Base-by-base conservation (phyloP, 139 green algal genomes). In the Astrephomene gubernaculifera region DNA sequence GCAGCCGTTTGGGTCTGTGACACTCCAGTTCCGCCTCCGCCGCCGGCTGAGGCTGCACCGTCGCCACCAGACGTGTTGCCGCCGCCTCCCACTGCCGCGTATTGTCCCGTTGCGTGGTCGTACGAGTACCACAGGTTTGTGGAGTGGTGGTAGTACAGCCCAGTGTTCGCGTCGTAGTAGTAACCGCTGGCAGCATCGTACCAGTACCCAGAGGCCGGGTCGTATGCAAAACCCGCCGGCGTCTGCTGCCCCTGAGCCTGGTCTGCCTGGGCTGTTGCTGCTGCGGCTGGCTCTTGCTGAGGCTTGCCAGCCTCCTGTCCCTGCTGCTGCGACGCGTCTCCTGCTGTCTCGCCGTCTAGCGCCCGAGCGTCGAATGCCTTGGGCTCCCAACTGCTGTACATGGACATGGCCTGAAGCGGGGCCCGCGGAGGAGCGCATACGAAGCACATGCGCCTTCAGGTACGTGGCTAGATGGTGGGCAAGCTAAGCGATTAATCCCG, bases 91-190 rank as follows among this genome's bases (percentile, higher is more conserved):
- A 87, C 81, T 10, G 81, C 79, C 29, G 68, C 85, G 63, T 95
- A 96, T 78, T 92, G 64, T 19, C 90, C 88, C 24, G 79, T 93
- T 29, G 49, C 72, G 21, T 65, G 72, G 74, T 96, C 89, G 25
- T 92, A 92, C 5, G 79, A 81, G 68, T 90, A 90, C 93, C 94
- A 97, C 65, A 89, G 75, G 63, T 88, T 71, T 1, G 87, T 85
- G 1, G 41, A 79, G 39, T 82, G 81, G 75, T 96, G 79, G 78
- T 90, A 96, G 71, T 90, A 92, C 24, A 93, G 60, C 12, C 88
- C 89, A 0, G 92, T 95, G 71, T 94, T 94, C 19, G 92, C 87
- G 79, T 97, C 94, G 68, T 95, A 97, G 64, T 92, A 94, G 78
- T 97, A 97, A 2, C 94, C 94, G 45, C 87, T 90, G 0, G 39